These are phyloP conservation scores for Cicer cuneatum DNA, from an alignment of 306 rosid species.

Conservation along the genomic window DNA sequence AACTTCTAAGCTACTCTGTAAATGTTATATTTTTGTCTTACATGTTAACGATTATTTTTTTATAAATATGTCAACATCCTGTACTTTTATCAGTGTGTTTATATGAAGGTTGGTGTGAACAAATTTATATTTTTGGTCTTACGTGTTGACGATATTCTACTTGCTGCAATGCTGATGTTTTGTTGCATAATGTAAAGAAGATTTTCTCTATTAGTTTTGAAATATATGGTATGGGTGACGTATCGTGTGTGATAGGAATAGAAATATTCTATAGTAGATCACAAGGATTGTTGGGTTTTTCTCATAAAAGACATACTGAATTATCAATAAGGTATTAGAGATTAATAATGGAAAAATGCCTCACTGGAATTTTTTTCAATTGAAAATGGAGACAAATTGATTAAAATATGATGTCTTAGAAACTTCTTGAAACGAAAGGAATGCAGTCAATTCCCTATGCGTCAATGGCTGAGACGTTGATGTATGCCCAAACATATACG, in stretches of 20 bases:
- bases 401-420: background rate
- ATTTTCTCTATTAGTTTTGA: background rate
- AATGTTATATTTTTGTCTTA: background rate
- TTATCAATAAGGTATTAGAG: too few species aligned
- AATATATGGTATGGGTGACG: background rate
- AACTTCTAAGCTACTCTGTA: constrained; percentile 20
- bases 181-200: background rate
- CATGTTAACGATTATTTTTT: background rate
- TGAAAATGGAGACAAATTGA: background rate
- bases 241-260: background rate
- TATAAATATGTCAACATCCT: background rate
- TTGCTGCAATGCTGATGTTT: background rate
- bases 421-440: background rate
- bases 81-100: background rate
- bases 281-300: background rate
- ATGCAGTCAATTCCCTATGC: background rate
- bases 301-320: background rate
- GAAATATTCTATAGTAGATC: background rate
- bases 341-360: too few species aligned
- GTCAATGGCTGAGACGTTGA: background rate
- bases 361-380: too few species aligned
- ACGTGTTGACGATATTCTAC: background rate
- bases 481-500: background rate
- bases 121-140: background rate
- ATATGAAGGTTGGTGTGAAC: background rate